These are phyloP conservation scores for Hypoxylon sp. DNA, from an alignment of 2,329 filamentous ascomycete species.

Conservation along the genomic window DNA sequence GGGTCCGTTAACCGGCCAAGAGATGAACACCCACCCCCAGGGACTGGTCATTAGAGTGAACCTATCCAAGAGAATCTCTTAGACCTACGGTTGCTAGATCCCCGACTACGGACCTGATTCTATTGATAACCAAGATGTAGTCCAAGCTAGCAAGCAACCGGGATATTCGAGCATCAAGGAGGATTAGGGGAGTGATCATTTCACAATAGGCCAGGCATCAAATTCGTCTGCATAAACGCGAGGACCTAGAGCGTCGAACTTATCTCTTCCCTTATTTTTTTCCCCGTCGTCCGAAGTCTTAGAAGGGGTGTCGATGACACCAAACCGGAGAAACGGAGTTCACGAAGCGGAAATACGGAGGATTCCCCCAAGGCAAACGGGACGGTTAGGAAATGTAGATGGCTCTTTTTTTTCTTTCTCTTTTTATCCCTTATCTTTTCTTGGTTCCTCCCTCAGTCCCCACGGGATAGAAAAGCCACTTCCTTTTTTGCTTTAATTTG, in stretches of 20 bases:
- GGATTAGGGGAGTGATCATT: not conserved
- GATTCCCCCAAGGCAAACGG: constrained; percentile 13
- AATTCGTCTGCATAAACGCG: not conserved
- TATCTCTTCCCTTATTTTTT: constrained; percentile 2
- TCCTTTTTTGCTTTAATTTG: not conserved
- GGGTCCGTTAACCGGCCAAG: not conserved
- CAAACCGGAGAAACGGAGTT: constrained; percentile 14
- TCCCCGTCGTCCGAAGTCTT: constrained; percentile 6
- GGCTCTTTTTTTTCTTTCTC: not conserved
- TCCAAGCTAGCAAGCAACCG: not conserved
- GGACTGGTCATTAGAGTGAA: not conserved
- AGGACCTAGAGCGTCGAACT: not conserved
- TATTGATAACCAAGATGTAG: not conserved
- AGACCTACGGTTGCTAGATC: not conserved
- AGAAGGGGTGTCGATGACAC: constrained; percentile 11
- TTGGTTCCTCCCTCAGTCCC: not conserved
- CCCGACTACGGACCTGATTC: not conserved
- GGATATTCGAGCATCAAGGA: not conserved
- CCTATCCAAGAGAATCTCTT: not conserved
- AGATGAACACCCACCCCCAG: no score
- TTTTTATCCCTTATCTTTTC: not conserved
- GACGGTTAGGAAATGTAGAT: constrained; percentile 21
- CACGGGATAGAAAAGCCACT: constrained; percentile 6
- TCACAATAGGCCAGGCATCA: not conserved
- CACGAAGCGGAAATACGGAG: constrained; percentile 15